phyloP scores from a whole-genome alignment of 2,329 filamentous ascomycete genomes.

The Ophiostoma tasmaniense region DNA sequence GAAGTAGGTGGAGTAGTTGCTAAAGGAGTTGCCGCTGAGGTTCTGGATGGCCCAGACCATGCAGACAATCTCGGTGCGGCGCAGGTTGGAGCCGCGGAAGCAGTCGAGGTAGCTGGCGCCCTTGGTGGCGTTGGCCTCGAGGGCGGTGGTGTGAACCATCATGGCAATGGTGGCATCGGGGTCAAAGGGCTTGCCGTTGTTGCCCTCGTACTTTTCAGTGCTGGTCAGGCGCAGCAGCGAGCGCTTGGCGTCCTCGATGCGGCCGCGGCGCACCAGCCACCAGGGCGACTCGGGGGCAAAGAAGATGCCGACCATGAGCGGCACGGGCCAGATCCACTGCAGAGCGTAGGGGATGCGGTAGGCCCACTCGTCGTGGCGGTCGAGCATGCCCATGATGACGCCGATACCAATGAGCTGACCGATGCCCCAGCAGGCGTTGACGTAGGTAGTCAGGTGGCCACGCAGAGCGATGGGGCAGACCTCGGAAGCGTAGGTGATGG shows the following conservation, averaged over 20 bases:
- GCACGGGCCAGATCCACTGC: constrained; percentile 69
- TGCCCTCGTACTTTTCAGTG: constrained; percentile 30
- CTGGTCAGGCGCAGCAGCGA: constrained; percentile 59
- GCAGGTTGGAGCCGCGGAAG: constrained; percentile 69
- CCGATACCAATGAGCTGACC: constrained; percentile 65
- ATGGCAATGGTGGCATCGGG: constrained; percentile 79
- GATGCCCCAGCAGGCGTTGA: constrained; percentile 72
- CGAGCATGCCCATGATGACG: constrained; percentile 61
- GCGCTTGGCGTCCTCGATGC: constrained; percentile 56
- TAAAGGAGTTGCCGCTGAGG: constrained; percentile 54
- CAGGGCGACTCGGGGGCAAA: constrained; percentile 64
- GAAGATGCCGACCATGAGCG: constrained; percentile 55
- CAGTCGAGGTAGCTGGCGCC: constrained; percentile 74
- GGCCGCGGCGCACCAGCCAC: constrained; percentile 65
- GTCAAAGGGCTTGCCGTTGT: constrained; percentile 57
- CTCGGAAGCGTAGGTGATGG: constrained; percentile 60
- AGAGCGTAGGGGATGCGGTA: constrained; percentile 62
- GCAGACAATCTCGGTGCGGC: constrained; percentile 65
- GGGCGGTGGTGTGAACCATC: constrained; percentile 82
- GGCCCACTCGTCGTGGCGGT: constrained; percentile 52
- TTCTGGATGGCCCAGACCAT: constrained; percentile 58
- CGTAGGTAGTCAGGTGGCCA: constrained; percentile 64
- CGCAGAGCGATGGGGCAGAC: constrained; percentile 65
- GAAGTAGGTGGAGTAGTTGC: constrained; percentile 58
- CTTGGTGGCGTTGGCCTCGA: constrained; percentile 61